Conservation (phyloP, 306 rosid genomes). For the Vigna radiata region DNA sequence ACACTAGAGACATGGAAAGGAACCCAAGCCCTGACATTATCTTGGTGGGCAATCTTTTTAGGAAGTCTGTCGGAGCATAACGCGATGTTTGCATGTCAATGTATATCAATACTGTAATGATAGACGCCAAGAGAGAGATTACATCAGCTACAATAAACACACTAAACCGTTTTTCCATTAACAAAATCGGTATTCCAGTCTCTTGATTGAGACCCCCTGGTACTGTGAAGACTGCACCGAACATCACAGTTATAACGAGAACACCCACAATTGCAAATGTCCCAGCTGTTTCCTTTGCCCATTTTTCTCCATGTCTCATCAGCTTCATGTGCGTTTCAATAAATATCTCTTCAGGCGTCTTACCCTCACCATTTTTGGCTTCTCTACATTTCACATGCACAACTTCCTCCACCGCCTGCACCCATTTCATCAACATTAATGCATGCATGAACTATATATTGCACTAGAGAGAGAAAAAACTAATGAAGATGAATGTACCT, state of each 20-base stretch:
- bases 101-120: no score
- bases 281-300: conserved; percentile 36
- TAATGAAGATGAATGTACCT: background rate
- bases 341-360: conserved; percentile 26
- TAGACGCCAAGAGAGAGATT: no score
- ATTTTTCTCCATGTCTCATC: conserved; percentile 23
- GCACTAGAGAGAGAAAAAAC: no score
- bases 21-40: background rate
- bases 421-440: background rate
- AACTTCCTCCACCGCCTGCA: conserved; percentile 39
- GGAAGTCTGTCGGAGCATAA: conserved; percentile 4
- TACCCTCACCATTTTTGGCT: background rate
- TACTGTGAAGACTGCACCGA: background rate
- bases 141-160: no score
- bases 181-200: accelerated
- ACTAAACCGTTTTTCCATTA: no score
- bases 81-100: conserved; percentile 4
- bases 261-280: conserved; percentile 21
- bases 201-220: no score
- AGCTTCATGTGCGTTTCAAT: background rate
- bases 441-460: background rate
- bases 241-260: background rate
- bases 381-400: conserved; percentile 16
- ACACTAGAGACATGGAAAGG: background rate
- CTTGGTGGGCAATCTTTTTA: background rate